Evolutionary conservation across 768 basidiomycete species (phyloP).

Genomic region (Collybiopsis luxurians): DNA sequence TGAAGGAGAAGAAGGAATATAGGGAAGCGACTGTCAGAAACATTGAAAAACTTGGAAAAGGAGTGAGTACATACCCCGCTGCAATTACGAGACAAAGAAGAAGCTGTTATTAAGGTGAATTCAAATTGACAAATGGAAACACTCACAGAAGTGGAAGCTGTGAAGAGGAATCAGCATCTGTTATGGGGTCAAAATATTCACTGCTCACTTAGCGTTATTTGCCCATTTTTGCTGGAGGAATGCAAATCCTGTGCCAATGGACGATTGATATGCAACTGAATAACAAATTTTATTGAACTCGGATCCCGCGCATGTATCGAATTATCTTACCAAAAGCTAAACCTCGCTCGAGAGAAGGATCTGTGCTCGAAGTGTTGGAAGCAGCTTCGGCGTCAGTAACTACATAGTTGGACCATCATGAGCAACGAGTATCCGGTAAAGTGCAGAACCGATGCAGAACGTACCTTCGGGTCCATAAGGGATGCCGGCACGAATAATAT

Average conservation of each 20-base stretch:
- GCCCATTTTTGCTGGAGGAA: slow-evolving; percentile 16
- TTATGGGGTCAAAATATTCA: neutral
- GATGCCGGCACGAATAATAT: slow-evolving; percentile 10
- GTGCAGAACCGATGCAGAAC: too few species aligned
- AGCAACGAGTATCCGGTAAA: too few species aligned
- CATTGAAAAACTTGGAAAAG: neutral
- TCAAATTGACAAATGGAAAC: neutral
- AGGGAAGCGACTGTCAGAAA: neutral
- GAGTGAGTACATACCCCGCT: neutral
- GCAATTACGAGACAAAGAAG: neutral
- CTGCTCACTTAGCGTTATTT: slow-evolving; percentile 10
- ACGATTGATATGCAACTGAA: slow-evolving; percentile 16
- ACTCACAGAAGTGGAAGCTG: neutral
- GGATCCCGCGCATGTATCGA: neutral
- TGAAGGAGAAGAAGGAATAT: too few species aligned
- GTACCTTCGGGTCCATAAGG: slow-evolving; percentile 14
- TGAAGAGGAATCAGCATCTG: neutral
- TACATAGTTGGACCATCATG: neutral
- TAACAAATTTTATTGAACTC: neutral
- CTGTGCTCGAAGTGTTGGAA: neutral
- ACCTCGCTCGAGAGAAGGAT: slow-evolving; percentile 6
- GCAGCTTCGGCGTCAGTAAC: slow-evolving; percentile 6
- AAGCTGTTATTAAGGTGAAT: neutral
- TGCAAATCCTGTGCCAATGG: slow-evolving; percentile 12
- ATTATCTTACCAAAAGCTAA: slow-evolving; percentile 8